Evolutionary conservation across 2,329 filamentous ascomycete genomes (phyloP).

Genomic region (Didymellaceae sp.): DNA sequence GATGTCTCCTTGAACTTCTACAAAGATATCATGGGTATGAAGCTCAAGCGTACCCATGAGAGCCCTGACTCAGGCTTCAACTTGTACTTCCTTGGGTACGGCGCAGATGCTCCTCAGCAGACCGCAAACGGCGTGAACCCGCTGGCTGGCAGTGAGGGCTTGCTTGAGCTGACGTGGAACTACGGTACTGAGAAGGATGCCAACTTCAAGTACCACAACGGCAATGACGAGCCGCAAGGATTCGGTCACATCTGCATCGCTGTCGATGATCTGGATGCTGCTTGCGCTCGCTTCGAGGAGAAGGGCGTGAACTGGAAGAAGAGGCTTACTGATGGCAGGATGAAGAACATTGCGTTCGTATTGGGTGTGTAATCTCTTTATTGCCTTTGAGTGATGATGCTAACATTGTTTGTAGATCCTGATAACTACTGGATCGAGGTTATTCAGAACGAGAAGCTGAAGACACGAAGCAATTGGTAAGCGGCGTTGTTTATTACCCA

Average conservation of each 20-base stretch:
- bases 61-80: slow-evolving; percentile 77
- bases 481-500: slow-evolving; percentile 12
- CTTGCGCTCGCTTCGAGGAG: slow-evolving; percentile 84
- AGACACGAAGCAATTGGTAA: slow-evolving; percentile 51
- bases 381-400: not conserved
- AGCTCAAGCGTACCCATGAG: slow-evolving; percentile 74
- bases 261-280: slow-evolving; percentile 87
- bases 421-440: slow-evolving; percentile 84
- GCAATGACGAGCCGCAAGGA: slow-evolving; percentile 88
- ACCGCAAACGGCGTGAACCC: slow-evolving; percentile 64
- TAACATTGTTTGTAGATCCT: slow-evolving; percentile 56
- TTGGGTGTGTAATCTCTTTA: slow-evolving; percentile 58
- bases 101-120: slow-evolving; percentile 54
- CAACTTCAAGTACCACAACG: slow-evolving; percentile 86
- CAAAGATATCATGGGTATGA: slow-evolving; percentile 87
- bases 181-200: slow-evolving; percentile 84
- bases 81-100: slow-evolving; percentile 90
- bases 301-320: slow-evolving; percentile 92
- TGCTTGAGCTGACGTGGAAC: slow-evolving; percentile 90
- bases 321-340: slow-evolving; percentile 84
- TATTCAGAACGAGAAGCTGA: slow-evolving; percentile 78
- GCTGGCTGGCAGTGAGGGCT: slow-evolving; percentile 74
- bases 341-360: slow-evolving; percentile 94
- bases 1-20: slow-evolving; percentile 58
- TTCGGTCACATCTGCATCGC: slow-evolving; percentile 91